Conservation (phyloP, 371 early-diverging fungal genomes). For the Haplosporangium sp. region DNA sequence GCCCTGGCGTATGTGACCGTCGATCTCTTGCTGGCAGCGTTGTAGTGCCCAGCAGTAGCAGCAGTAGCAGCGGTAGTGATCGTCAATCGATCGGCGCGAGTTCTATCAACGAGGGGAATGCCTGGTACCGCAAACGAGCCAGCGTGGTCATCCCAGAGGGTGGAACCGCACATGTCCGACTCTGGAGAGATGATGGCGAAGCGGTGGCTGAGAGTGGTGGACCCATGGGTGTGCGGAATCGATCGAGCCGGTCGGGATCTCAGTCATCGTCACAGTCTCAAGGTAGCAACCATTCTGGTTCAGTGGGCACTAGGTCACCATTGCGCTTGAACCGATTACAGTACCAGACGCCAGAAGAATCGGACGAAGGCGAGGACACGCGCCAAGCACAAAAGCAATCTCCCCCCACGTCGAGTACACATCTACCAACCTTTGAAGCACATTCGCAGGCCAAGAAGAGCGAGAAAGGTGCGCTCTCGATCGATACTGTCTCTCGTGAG, state of each 20-base stretch:
- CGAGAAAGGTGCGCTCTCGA: background rate
- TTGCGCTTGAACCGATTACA: background rate
- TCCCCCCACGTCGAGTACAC: too few species aligned
- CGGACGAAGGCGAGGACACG: background rate
- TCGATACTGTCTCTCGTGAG: too few species aligned
- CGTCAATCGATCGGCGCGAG: background rate
- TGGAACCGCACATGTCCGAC: constrained; percentile 24
- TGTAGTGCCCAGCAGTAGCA: too few species aligned
- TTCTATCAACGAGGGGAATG: constrained; percentile 33
- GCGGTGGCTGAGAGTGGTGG: background rate
- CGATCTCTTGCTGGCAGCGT: constrained; percentile 21
- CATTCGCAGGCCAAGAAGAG: background rate
- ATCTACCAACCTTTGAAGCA: too few species aligned
- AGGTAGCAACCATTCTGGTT: background rate
- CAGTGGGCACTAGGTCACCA: constrained; percentile 5
- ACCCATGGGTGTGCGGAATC: constrained; percentile 3
- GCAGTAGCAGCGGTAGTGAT: too few species aligned
- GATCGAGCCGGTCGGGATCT: constrained; percentile 15
- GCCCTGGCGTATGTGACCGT: constrained; percentile 5
- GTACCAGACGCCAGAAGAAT: background rate
- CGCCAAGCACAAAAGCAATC: too few species aligned
- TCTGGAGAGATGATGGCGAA: constrained; percentile 30
- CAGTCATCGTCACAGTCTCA: constrained; percentile 17
- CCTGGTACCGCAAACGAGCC: constrained; percentile 38
- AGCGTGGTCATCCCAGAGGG: constrained; percentile 35